A percentile compares a stretch with the other conserved stretches of the same genome.
Conservation (phyloP, 139 green algal genomes). For the Micractinium sp. region DNA sequence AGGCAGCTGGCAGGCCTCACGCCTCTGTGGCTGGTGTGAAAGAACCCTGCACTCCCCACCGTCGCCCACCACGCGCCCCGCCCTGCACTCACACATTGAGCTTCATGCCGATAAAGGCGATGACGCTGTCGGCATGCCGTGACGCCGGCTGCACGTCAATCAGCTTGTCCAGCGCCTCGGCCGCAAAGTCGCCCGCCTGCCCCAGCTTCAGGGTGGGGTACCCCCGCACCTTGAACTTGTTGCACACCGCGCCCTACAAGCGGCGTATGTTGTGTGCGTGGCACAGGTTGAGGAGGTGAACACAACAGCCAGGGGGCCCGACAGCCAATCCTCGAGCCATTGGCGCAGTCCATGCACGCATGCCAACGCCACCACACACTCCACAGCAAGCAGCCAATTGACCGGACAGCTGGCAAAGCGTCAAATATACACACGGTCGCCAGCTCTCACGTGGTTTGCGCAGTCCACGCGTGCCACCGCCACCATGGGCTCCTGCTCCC, state of each 20-base stretch:
- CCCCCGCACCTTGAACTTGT: slow-evolving; percentile 39
- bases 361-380: not conserved
- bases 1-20: too few relatives aligned
- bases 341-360: not conserved
- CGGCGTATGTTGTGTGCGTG: too few relatives aligned
- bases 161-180: not conserved
- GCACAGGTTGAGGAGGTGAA: not conserved
- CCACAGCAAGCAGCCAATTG: not conserved
- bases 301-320: too few relatives aligned
- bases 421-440: not conserved
- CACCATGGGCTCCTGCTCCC: slow-evolving; percentile 43
- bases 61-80: too few relatives aligned
- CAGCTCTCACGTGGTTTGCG: slow-evolving; percentile 44
- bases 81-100: not conserved
- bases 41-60: too few relatives aligned
- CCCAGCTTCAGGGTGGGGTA: slow-evolving; percentile 54
- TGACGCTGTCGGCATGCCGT: slow-evolving; percentile 4
- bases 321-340: not conserved
- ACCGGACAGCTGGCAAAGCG: not conserved
- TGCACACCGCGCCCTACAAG: slow-evolving; percentile 37
- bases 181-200: slow-evolving; percentile 3
- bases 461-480: slow-evolving; percentile 64
- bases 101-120: not conserved
- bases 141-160: not conserved
- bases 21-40: too few relatives aligned